Evolutionary conservation across 257 asterid genomes (phyloP).

Genomic region (Verbascum thapsus): DNA sequence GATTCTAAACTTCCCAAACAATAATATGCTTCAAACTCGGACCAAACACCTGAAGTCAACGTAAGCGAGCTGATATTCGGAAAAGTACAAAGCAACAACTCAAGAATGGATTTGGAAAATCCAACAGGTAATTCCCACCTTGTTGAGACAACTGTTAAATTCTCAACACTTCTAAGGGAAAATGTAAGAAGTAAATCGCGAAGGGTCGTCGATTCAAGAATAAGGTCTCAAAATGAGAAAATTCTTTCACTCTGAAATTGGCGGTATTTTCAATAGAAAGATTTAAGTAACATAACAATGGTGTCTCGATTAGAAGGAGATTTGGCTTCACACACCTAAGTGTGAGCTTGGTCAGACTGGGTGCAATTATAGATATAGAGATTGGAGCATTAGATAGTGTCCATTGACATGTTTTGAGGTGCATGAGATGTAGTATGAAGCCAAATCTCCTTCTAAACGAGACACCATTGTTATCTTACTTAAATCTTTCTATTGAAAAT

Average conservation of each 20-base stretch:
- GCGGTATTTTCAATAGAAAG: constrained; percentile 52
- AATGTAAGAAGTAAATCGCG: constrained; percentile 45
- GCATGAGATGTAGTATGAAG: constrained; percentile 52
- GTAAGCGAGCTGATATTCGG: constrained; percentile 61
- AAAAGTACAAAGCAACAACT: constrained; percentile 45
- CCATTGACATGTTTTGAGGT: constrained; percentile 65
- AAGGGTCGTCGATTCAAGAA: constrained; percentile 60
- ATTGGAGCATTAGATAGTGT: constrained; percentile 63
- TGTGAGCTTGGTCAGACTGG: constrained; percentile 51
- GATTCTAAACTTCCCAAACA: constrained; percentile 37
- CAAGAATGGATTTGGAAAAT: constrained; percentile 47
- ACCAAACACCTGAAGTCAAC: constrained; percentile 63
- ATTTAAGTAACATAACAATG: constrained; percentile 47
- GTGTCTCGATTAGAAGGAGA: constrained; percentile 59
- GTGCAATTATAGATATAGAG: constrained; percentile 59
- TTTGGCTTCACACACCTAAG: constrained; percentile 66
- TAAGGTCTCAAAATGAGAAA: constrained; percentile 49
- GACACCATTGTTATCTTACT: constrained; percentile 51
- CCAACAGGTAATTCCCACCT: constrained; percentile 47
- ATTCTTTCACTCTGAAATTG: constrained; percentile 48
- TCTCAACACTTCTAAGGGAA: constrained; percentile 51
- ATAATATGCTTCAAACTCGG: constrained; percentile 50
- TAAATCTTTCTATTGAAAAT: constrained; percentile 55
- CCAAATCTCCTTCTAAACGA: constrained; percentile 57
- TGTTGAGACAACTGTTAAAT: constrained; percentile 49